phyloP scores from a whole-genome alignment of 306 rosid genomes.

The Fragaria ananassa region DNA sequence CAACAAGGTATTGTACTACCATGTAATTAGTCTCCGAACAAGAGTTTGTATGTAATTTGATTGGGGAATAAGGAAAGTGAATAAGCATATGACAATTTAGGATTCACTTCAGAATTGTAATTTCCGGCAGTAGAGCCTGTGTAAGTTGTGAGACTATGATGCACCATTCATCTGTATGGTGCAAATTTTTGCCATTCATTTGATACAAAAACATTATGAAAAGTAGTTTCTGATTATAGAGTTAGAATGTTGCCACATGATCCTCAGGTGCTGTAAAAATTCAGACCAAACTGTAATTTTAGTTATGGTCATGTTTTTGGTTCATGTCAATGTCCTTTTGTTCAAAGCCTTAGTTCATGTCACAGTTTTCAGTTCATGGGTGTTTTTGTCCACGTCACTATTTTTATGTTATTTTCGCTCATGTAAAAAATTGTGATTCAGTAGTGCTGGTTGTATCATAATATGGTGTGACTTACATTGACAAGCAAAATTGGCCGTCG shows the following conservation, averaged over 20 bases:
- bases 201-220: background rate
- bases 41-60: conserved; percentile 5
- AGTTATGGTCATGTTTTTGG: no score
- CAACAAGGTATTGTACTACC: conserved; percentile 8
- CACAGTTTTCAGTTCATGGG: no score
- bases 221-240: background rate
- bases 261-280: no score
- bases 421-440: background rate
- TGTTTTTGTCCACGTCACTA: no score
- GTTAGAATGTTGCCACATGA: background rate
- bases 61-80: background rate
- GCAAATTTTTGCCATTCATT: conserved; percentile 7
- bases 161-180: background rate
- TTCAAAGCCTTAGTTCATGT: no score
- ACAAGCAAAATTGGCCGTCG: background rate
- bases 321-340: no score
- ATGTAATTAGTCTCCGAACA: background rate
- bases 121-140: background rate
- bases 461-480: background rate
- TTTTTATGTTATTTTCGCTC: no score
- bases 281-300: no score
- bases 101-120: conserved; percentile 2
- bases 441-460: background rate
- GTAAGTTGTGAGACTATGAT: background rate
- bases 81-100: background rate